A percentile compares a stretch with the other conserved stretches of the same genome.
Evolutionary conservation across 306 rosid genomes (phyloP).

Genomic region (Comarum palustre): DNA sequence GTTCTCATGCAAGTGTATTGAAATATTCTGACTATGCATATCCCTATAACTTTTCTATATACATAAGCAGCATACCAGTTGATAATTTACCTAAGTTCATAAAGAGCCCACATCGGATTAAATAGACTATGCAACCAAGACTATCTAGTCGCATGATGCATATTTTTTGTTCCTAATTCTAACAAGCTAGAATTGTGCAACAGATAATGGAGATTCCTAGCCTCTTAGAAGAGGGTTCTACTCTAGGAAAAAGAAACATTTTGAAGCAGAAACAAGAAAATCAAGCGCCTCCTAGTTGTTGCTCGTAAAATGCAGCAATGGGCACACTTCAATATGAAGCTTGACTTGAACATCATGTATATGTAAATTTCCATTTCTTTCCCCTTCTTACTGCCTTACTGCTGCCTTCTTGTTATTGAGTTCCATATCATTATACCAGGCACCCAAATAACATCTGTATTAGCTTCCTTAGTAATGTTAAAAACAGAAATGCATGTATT

Average conservation of each 20-base stretch:
- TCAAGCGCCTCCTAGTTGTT: conserved; percentile 52
- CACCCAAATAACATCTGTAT: conserved; percentile 21
- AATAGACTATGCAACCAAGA: background rate
- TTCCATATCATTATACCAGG: conserved; percentile 28
- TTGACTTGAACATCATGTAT: conserved; percentile 41
- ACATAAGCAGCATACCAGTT: background rate
- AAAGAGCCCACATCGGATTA: background rate
- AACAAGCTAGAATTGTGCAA: conserved; percentile 24
- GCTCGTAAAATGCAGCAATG: conserved; percentile 41
- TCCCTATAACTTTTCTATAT: background rate
- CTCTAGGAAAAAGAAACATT: conserved; percentile 51
- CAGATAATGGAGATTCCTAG: conserved; percentile 93
- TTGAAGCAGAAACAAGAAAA: conserved; percentile 60
- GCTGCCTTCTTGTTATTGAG: conserved; percentile 25
- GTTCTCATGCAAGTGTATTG: background rate
- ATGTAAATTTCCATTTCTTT: conserved; percentile 34
- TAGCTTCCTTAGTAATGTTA: conserved; percentile 17
- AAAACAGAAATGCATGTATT: conserved; percentile 14
- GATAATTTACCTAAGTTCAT: background rate
- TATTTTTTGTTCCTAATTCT: conserved; percentile 8
- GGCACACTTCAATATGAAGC: conserved; percentile 15
- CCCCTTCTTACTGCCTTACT: background rate
- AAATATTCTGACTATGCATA: background rate
- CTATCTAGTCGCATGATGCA: background rate
- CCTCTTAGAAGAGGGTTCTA: conserved; percentile 84